Evolutionary conservation across 192 early-diverging fungal species (phyloP), one percentile per base, ranked within the genome.

Genomic region (Coemansia sp.): DNA sequence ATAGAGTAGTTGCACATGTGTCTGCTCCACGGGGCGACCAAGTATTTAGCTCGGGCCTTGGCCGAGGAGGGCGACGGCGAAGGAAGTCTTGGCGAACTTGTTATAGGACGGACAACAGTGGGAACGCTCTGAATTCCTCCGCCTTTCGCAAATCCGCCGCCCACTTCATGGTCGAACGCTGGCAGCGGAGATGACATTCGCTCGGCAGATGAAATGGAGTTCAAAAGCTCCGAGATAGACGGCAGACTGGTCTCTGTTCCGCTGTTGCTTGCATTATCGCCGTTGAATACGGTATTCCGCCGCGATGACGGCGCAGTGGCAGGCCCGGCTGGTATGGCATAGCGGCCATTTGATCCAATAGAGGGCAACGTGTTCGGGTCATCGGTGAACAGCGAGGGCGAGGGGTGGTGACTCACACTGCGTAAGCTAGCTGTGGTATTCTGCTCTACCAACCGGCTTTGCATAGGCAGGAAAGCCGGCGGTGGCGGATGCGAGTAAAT

Each of bases 211-310:
- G 69, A 57, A 23, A 72, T 61, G 11, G 70, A 61, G 23, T 30
- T 50, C 21, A 82, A 37, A 14, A 82, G 65, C 62, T 82, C 79
- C 0, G 79, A 73, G n/a, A 82, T 71, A 3, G 79, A 63, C 28
- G 79, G 79, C 38, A 82, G 68, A 16, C 42, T 55, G 28, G 53
- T 42, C 3, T 17, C 57, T 63, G 26, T 50, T 23, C 44, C 49
- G 35, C 39, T 40, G 17, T 58, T 32, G 55, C 55, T 33, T 1
- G 30, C 46, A 30, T 28, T 59, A 32, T 39, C 64, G 26, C 21
- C n/a, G 10, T 33, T 53, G 38, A 66, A 35, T 23, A 66, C 3
- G 7, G 64, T 68, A 35, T n/a, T 59, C 26, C 66, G 52, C 33
- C 66, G 53, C 28, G 66, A 68, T 14, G 66, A 44, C 7, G 66